A percentile compares a stretch with the other conserved stretches of the same genome.
These are phyloP conservation scores for Margaritispora aquatica DNA, from an alignment of 495 filamentous ascomycete genomes.

Conservation along the genomic window DNA sequence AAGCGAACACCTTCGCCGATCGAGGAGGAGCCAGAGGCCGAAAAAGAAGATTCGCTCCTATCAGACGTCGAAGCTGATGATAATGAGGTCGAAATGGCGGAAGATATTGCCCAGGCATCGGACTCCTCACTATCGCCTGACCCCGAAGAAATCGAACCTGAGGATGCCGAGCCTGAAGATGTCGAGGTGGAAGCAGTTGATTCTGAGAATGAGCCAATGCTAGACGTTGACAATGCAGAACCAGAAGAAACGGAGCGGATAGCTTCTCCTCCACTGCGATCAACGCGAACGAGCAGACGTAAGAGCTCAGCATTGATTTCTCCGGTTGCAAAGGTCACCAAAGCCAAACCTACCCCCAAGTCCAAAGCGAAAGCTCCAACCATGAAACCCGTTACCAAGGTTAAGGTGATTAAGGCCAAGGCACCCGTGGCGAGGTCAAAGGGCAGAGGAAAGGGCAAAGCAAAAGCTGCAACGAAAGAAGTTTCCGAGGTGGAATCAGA, in stretches of 20 bases:
- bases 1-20: not conserved
- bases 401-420: not conserved
- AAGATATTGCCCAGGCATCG: not conserved
- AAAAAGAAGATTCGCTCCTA: not conserved
- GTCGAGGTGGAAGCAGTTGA: constrained; percentile 22
- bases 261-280: not conserved
- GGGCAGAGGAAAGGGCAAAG: constrained; percentile 4
- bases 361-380: constrained; percentile 1
- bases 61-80: not conserved
- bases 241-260: not conserved
- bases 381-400: not conserved
- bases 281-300: not conserved
- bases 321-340: not conserved
- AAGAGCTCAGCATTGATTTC: not conserved
- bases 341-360: not conserved
- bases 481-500: not conserved
- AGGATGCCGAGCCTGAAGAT: constrained; percentile 3
- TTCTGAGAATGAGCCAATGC: constrained; percentile 27
- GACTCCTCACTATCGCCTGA: not conserved
- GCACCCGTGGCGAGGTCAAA: constrained; percentile 2
- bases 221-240: constrained; percentile 8
- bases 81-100: not conserved
- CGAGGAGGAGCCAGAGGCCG: constrained; percentile 8
- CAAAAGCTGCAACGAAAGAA: not conserved
- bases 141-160: constrained; percentile 7